phyloP scores from a whole-genome alignment of 2,329 filamentous ascomycete genomes.

The Pseudogymnoascus sp. region DNA sequence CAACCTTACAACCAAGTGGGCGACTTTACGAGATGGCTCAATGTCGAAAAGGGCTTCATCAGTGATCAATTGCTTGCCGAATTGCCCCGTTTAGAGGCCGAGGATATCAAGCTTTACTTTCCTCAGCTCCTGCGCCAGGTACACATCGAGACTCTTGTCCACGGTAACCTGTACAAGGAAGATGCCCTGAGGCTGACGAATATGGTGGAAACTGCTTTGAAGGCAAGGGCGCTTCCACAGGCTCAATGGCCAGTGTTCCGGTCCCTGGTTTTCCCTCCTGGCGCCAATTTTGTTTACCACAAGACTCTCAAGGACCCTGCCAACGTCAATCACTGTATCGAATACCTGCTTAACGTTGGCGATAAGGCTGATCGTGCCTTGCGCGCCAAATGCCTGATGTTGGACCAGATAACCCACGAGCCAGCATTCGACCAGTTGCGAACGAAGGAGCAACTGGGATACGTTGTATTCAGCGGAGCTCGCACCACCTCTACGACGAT shows the following conservation, averaged over 20 bases:
- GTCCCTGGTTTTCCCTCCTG: slow-evolving; percentile 67
- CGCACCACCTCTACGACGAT: slow-evolving; percentile 67
- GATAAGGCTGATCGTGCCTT: slow-evolving; percentile 58
- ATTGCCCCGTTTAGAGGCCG: slow-evolving; percentile 62
- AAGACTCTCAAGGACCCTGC: slow-evolving; percentile 74
- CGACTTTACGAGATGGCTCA: slow-evolving; percentile 74
- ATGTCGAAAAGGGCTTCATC: slow-evolving; percentile 66
- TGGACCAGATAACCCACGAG: slow-evolving; percentile 87
- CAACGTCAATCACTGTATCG: slow-evolving; percentile 82
- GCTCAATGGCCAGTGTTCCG: slow-evolving; percentile 74
- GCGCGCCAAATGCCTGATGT: slow-evolving; percentile 69
- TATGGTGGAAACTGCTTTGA: slow-evolving; percentile 69
- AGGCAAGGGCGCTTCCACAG: slow-evolving; percentile 63
- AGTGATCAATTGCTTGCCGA: slow-evolving; percentile 75
- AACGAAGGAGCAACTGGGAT: slow-evolving; percentile 95
- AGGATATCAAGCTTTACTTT: slow-evolving; percentile 69
- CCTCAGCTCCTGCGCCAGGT: slow-evolving; percentile 74
- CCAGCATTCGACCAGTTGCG: slow-evolving; percentile 89
- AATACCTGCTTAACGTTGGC: slow-evolving; percentile 67
- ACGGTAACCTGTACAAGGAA: slow-evolving; percentile 91
- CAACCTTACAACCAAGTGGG: slow-evolving; percentile 85
- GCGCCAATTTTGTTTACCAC: slow-evolving; percentile 76
- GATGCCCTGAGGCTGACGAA: slow-evolving; percentile 81
- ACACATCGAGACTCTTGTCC: slow-evolving; percentile 79
- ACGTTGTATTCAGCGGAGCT: slow-evolving; percentile 83